Percentiles rank a stretch among this genome's conserved stretches.
Evolutionary conservation across 1,284 basidiomycete genomes (phyloP).

Genomic region (Ceratobasidium sp.): DNA sequence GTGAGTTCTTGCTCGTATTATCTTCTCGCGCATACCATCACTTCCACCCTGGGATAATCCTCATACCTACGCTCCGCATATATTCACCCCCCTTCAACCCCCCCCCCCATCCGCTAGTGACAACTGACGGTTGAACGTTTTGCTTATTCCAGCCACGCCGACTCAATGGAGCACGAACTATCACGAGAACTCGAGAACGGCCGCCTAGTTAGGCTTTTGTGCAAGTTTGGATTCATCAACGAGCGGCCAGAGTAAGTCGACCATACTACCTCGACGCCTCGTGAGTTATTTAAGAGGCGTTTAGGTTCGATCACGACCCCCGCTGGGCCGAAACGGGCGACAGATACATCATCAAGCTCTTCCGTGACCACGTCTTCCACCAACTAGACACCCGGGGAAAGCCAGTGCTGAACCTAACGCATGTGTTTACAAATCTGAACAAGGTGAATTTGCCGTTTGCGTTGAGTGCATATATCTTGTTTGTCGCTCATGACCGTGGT

Average conservation of each 20-base stretch:
- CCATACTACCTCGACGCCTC: not conserved
- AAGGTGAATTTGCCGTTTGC: conserved; percentile 66
- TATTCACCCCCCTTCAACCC: too few species aligned
- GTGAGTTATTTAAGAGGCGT: not conserved
- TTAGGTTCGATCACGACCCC: conserved; percentile 91
- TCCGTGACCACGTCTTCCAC: conserved; percentile 99
- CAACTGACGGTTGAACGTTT: not conserved
- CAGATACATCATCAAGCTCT: conserved; percentile 96
- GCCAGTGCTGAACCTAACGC: conserved; percentile 89
- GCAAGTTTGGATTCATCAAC: conserved; percentile 98
- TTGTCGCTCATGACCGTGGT: conserved; percentile 64
- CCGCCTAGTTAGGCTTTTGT: conserved; percentile 86
- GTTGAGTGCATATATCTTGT: conserved; percentile 21
- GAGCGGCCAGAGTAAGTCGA: conserved; percentile 90
- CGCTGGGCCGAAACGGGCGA: conserved; percentile 99
- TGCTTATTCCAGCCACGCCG: conserved; percentile 67
- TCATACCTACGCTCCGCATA: conserved; percentile 24
- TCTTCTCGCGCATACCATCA: not conserved
- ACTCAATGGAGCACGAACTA: conserved; percentile 86
- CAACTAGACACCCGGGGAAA: conserved; percentile 92
- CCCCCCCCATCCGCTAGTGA: too few species aligned
- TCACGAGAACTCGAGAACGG: conserved; percentile 96
- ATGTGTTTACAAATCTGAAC: conserved; percentile 91
- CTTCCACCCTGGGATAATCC: conserved; percentile 1
- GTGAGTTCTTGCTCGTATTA: conserved; percentile 65